Percentiles rank a stretch among this genome's conserved stretches.
phyloP scores from a whole-genome alignment of 2,329 filamentous ascomycete species.

The Seiridium cupressi region DNA sequence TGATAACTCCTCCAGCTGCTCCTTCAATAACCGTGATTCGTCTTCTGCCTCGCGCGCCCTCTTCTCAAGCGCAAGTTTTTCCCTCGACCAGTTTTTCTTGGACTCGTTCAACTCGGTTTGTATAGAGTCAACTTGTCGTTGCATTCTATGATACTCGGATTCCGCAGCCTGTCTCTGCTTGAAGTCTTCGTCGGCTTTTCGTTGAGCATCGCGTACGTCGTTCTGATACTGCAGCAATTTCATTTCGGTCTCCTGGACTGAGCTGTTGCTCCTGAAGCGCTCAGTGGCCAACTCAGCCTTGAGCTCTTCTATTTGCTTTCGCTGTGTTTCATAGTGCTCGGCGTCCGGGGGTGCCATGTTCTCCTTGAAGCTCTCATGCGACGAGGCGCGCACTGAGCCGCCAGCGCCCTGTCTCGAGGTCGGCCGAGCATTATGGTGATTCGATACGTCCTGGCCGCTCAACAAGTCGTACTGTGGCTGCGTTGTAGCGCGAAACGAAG shows the following conservation, averaged over 20 bases:
- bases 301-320: constrained; percentile 68
- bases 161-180: constrained; percentile 63
- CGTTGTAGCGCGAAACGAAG: constrained; percentile 46
- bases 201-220: constrained; percentile 76
- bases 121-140: constrained; percentile 47
- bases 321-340: constrained; percentile 58
- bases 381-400: constrained; percentile 42
- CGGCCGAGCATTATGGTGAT: constrained; percentile 28
- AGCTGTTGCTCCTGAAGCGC: constrained; percentile 81
- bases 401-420: constrained; percentile 35
- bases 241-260: constrained; percentile 86
- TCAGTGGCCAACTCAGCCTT: constrained; percentile 87
- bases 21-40: constrained; percentile 69
- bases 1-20: constrained; percentile 74
- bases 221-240: constrained; percentile 75
- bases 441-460: constrained; percentile 46
- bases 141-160: constrained; percentile 47
- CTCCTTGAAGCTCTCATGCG: constrained; percentile 58
- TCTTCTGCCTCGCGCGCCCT: constrained; percentile 70
- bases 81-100: constrained; percentile 47
- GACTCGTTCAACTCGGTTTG: constrained; percentile 51
- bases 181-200: constrained; percentile 83
- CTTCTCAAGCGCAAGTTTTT: constrained; percentile 66
- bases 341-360: constrained; percentile 58
- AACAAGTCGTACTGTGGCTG: constrained; percentile 61